These are phyloP conservation scores for Aspergillus neoniger DNA, from an alignment of 2,329 filamentous ascomycete species.

Conservation along the genomic window DNA sequence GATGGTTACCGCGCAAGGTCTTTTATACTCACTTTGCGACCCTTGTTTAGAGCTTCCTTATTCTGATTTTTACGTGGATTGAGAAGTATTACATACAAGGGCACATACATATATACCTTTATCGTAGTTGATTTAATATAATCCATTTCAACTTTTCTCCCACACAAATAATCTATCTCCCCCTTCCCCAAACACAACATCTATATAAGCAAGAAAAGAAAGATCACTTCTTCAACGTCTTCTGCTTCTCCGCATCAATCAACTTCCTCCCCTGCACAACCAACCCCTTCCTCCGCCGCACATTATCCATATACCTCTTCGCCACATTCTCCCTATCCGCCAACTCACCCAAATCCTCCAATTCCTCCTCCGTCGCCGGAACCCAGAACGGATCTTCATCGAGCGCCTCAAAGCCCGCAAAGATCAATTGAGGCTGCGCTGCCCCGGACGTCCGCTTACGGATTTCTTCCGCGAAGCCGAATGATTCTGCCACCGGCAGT, in stretches of 20 bases:
- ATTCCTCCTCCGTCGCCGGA: constrained; percentile 90
- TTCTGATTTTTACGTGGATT: constrained; percentile 16
- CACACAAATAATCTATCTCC: no score
- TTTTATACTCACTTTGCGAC: constrained; percentile 29
- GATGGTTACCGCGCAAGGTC: constrained; percentile 29
- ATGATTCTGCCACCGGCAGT: constrained; percentile 89
- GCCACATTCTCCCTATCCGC: constrained; percentile 95
- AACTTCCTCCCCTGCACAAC: constrained; percentile 74
- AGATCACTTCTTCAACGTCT: constrained; percentile 69
- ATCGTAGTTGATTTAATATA: neutral
- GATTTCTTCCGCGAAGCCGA: constrained; percentile 96
- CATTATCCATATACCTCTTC: constrained; percentile 91
- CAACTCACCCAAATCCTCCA: constrained; percentile 92
- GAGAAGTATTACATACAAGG: constrained; percentile 21
- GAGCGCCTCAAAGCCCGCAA: constrained; percentile 86
- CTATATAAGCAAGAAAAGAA: no score
- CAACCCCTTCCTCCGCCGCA: constrained; percentile 83
- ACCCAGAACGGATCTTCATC: constrained; percentile 99
- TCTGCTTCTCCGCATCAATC: constrained; percentile 91
- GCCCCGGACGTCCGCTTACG: constrained; percentile 88
- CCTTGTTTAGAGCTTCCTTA: constrained; percentile 25
- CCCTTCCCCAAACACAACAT: no score
- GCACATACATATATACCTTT: constrained; percentile 23
- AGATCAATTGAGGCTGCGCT: constrained; percentile 89
- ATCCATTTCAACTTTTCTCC: no score